Base-by-base conservation (phyloP, 2,329 filamentous ascomycete species). In the Ophiognomonia clavigignenti-juglandacearum region DNA sequence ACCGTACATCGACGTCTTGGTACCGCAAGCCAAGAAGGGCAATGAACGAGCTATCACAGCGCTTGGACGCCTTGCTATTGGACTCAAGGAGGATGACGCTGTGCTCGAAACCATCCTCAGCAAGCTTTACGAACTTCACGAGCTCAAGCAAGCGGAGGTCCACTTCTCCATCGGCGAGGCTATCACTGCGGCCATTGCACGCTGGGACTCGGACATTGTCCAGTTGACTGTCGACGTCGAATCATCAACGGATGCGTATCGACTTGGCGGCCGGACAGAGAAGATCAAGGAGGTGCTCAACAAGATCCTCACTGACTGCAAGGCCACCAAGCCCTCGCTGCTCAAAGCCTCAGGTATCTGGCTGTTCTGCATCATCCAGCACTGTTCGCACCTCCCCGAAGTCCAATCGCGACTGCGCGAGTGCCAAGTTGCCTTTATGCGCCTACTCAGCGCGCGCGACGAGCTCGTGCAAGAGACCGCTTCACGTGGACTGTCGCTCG, bases 381-480 rank as follows among this genome's bases (percentile, higher is more conserved):
- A 93, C 64, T 95, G 90, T 61, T 89, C 89, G 0, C 83, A 91
- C 54, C 70, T 89, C n/a, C 62, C 71, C 4, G 80, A 88, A 53
- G 77, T 97, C 5, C 88, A 95, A 59, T 70, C 73, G 4, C 80
- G 82, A 11, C 72, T 98, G 32, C 77, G 88, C 41, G 80, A 89
- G 56, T 90, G 85, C 49, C 93, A 98, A 64, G 78, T 78, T 29
- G 86, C 89, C 0, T 98, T 98, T 64, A 91, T 95, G 73, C 77
- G 85, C 22, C 83, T 96, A 24, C 75, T 98, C 11, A 85, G 85
- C 14, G 90, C 95, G 48, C 80, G 91, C 18, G 93, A 98, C 58
- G 91, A 97, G 61, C 78, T 97, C 8, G 90, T 97, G 1, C 93
- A 98, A 64, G 93, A 98, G 66, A 95, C 90, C 4, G 91, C 93